Percentiles rank a stretch among this genome's conserved stretches.
Conservation (phyloP, 2,329 filamentous ascomycete species). For the Phaeomoniella chlamydospora region DNA sequence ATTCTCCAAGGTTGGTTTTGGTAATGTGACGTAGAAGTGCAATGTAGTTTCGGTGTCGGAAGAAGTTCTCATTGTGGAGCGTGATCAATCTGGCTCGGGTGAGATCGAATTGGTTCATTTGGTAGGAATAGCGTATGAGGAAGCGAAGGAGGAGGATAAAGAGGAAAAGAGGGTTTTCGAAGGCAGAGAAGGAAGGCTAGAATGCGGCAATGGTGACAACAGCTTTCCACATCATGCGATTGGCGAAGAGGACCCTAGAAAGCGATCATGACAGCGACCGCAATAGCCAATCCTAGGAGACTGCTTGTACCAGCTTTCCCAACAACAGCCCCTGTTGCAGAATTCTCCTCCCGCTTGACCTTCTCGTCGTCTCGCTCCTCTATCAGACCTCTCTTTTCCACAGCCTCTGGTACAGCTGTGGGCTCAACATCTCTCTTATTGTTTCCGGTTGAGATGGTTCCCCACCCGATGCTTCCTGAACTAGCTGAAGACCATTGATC, state of each 20-base stretch:
- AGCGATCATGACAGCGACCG: not conserved
- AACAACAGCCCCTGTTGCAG: not conserved
- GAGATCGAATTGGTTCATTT: too few species aligned
- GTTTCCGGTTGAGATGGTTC: not conserved
- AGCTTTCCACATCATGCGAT: too few species aligned
- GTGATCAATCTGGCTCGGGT: too few species aligned
- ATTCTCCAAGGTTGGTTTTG: too few species aligned
- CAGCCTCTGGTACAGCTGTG: not conserved
- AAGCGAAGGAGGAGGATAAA: too few species aligned
- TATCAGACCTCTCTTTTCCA: not conserved
- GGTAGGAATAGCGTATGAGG: too few species aligned
- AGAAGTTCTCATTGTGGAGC: too few species aligned
- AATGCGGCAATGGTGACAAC: too few species aligned
- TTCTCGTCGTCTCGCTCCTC: not conserved
- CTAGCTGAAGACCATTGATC: slow-evolving; percentile 16
- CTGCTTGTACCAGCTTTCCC: not conserved
- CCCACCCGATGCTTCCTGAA: slow-evolving; percentile 1
- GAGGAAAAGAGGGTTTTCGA: too few species aligned
- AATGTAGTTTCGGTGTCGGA: too few species aligned
- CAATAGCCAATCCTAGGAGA: not conserved
- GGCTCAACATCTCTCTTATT: not conserved
- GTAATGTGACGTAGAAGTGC: too few species aligned
- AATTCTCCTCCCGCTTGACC: not conserved
- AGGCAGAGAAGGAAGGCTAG: too few species aligned
- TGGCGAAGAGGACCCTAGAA: not conserved